Conservation (phyloP, 2,329 filamentous ascomycete genomes). For the Thermomyces lanuginosus region DNA sequence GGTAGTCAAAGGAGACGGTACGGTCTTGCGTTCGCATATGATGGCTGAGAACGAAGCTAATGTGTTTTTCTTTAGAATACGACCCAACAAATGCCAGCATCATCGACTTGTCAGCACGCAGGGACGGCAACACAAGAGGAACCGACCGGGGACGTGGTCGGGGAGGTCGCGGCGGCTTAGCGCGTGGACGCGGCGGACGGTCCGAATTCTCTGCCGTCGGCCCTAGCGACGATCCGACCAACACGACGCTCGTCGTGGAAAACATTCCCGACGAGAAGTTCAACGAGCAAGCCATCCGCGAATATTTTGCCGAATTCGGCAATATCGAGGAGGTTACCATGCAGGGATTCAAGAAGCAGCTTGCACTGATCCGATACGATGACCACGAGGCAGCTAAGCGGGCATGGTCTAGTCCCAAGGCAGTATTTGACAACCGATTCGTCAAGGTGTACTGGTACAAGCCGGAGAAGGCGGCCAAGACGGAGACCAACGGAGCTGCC, state of each 20-base stretch:
- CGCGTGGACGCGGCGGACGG: conserved; percentile 24
- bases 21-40: conserved; percentile 2
- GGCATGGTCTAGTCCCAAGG: conserved; percentile 45
- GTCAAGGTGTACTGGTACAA: conserved; percentile 50
- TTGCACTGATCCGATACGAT: conserved; percentile 41
- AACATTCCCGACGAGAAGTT: conserved; percentile 45
- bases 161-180: conserved; percentile 27
- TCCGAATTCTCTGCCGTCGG: conserved; percentile 39
- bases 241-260: conserved; percentile 43
- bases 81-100: conserved; percentile 37
- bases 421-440: conserved; percentile 48
- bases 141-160: conserved; percentile 26
- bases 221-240: conserved; percentile 35
- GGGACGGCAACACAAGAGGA: conserved; percentile 16
- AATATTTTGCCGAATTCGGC: conserved; percentile 44
- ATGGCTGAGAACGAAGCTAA: conserved; percentile 1
- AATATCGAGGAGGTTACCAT: conserved; percentile 38
- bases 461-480: conserved; percentile 21
- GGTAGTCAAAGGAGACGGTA: conserved; percentile 22
- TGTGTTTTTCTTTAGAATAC: conserved; percentile 28
- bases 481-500: conserved; percentile 15
- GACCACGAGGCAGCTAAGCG: conserved; percentile 35
- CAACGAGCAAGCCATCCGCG: conserved; percentile 35
- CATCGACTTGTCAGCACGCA: conserved; percentile 12
- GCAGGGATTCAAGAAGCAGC: conserved; percentile 36